Evolutionary conservation across 768 basidiomycete genomes (phyloP).

Genomic region (Tulasnella sp.): DNA sequence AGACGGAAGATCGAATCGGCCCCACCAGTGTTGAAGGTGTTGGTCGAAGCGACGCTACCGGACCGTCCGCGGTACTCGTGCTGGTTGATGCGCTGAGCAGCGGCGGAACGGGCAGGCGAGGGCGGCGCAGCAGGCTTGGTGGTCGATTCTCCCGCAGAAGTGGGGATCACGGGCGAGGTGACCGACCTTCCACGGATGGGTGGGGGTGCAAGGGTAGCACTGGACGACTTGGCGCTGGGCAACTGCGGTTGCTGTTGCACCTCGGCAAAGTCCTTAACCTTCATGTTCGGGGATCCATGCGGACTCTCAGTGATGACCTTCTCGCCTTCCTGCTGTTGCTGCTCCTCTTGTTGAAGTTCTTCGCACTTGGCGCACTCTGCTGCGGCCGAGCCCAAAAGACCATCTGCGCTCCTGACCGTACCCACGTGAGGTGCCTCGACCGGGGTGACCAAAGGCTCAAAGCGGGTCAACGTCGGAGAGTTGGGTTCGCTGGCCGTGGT

Average conservation of each 20-base stretch:
- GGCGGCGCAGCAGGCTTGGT: conserved; percentile 11
- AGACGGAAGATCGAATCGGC: conserved; percentile 96
- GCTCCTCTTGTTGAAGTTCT: neutral
- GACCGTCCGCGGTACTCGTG: conserved; percentile 41
- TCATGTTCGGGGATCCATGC: neutral
- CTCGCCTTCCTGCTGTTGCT: neutral
- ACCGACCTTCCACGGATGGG: neutral
- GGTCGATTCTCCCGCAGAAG: conserved; percentile 6
- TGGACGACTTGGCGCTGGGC: conserved; percentile 11
- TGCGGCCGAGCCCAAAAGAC: neutral
- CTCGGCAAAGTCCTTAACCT: conserved; percentile 19
- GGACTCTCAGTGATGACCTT: conserved; percentile 8
- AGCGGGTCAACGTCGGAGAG: conserved; percentile 18
- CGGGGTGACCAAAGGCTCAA: conserved; percentile 16
- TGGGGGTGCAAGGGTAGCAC: neutral
- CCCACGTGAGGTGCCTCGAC: neutral
- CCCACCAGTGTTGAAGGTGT: conserved; percentile 68
- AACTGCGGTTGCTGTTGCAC: neutral
- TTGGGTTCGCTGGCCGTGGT: conserved; percentile 58
- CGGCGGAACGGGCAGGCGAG: conserved; percentile 14
- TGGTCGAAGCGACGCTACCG: conserved; percentile 42
- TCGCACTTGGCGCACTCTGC: neutral
- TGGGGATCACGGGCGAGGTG: conserved; percentile 1
- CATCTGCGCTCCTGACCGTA: conserved; percentile 18
- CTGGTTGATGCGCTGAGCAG: conserved; percentile 12